Conservation (phyloP, 2,329 filamentous ascomycete genomes). For the Sodiomyces alkalinus region DNA sequence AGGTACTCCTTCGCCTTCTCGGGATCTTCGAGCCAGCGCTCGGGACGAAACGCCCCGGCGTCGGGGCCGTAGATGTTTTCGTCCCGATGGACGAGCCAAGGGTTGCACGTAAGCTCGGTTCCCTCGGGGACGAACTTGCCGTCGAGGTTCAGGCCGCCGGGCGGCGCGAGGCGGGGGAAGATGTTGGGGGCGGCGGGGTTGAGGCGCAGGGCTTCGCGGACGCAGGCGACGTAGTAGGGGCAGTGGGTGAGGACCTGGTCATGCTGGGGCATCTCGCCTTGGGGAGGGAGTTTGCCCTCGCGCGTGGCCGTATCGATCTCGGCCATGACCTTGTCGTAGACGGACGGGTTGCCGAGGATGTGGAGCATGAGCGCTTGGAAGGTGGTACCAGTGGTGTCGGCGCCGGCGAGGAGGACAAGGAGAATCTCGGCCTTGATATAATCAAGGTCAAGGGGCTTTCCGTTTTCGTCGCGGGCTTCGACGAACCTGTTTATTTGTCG, state of each 20-base stretch:
- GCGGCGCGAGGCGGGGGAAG: conserved; percentile 26
- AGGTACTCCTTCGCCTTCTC: conserved; percentile 24
- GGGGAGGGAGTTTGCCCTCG: conserved; percentile 12
- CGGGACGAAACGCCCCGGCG: conserved; percentile 28
- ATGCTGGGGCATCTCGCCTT: conserved; percentile 22
- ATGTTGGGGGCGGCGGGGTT: conserved; percentile 34
- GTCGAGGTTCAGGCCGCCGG: conserved; percentile 15
- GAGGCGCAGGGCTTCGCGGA: conserved; percentile 34
- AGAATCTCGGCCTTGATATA: conserved; percentile 38
- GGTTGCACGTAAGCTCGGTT: conserved; percentile 28
- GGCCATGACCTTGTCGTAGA: conserved; percentile 29
- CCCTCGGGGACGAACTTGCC: conserved; percentile 18
- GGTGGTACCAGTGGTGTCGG: conserved; percentile 34
- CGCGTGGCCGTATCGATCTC: conserved; percentile 25
- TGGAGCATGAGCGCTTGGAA: conserved; percentile 31
- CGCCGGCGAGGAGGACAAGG: conserved; percentile 33
- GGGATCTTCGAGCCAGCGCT: conserved; percentile 30
- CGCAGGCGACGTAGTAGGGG: conserved; percentile 33
- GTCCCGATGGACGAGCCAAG: conserved; percentile 31
- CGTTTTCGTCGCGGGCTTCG: conserved; percentile 26
- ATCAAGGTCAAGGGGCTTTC: conserved; percentile 28
- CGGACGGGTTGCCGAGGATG: conserved; percentile 19
- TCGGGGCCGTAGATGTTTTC: conserved; percentile 23
- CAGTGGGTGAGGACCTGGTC: conserved; percentile 23
- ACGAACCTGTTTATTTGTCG: conserved; percentile 17